phyloP scores from a whole-genome alignment of 345 rosid genomes.

The Combretum micranthum region DNA sequence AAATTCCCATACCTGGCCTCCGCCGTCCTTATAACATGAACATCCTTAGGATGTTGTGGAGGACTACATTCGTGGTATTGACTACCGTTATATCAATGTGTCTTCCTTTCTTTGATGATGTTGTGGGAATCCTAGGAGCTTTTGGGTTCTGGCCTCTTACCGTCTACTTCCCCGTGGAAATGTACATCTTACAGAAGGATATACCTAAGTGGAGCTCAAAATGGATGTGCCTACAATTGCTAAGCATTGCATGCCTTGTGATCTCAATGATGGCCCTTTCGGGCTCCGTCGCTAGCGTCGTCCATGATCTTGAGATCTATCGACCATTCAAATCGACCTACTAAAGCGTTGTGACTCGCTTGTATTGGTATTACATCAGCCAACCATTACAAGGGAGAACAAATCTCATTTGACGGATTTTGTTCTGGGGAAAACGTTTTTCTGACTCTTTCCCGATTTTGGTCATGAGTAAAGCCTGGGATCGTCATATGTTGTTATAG shows the following conservation, averaged over 20 bases:
- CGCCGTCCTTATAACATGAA: constrained; percentile 14
- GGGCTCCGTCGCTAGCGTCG: constrained; percentile 32
- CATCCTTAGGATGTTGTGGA: constrained; percentile 29
- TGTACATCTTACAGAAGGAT: constrained; percentile 30
- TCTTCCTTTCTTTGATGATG: constrained; percentile 33
- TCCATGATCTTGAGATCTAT: constrained; percentile 21
- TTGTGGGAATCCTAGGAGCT: constrained; percentile 35
- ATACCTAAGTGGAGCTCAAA: constrained; percentile 32
- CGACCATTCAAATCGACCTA: constrained; percentile 28
- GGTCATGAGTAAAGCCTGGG: no score
- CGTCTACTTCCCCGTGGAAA: constrained; percentile 34
- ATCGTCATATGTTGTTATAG: no score
- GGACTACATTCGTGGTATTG: constrained; percentile 25
- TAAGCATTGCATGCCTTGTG: constrained; percentile 27
- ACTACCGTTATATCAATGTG: constrained; percentile 35
- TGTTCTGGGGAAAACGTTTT: no score
- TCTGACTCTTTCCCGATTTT: no score
- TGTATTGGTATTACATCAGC: neutral
- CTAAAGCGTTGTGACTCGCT: neutral
- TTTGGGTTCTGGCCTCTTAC: constrained; percentile 40
- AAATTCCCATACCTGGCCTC: constrained; percentile 14
- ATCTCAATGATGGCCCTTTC: constrained; percentile 24
- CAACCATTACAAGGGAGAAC: no score
- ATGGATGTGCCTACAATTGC: constrained; percentile 28
- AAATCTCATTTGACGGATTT: no score